Conservation (phyloP, 2,329 filamentous ascomycete genomes). For the Ascosphaera pollenicola region DNA sequence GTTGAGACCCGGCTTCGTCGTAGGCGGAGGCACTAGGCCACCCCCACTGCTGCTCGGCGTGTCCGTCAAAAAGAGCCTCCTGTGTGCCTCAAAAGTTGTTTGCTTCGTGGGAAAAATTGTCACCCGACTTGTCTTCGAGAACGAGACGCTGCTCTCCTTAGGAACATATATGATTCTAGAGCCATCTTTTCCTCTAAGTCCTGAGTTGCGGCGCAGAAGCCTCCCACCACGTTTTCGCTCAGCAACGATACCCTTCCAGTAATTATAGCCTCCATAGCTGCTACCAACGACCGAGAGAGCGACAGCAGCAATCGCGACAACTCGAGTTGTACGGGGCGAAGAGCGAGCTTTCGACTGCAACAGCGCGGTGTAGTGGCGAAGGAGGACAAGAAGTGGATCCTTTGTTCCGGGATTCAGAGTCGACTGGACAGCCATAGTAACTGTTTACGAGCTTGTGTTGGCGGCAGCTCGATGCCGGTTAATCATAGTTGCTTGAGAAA, state of each 20-base stretch:
- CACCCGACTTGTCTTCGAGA: constrained; percentile 58
- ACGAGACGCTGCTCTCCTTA: constrained; percentile 33
- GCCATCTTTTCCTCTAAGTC: constrained; percentile 81
- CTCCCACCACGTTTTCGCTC: constrained; percentile 68
- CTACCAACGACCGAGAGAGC: constrained; percentile 56
- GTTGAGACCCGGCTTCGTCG: constrained; percentile 86
- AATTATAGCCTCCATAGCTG: constrained; percentile 55
- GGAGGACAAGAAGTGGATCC: constrained; percentile 43
- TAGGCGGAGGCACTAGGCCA: constrained; percentile 55
- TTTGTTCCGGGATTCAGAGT: constrained; percentile 45
- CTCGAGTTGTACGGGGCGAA: constrained; percentile 47
- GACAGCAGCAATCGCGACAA: constrained; percentile 56
- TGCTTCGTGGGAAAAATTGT: constrained; percentile 76
- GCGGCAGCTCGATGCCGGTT: no score
- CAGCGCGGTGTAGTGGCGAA: constrained; percentile 26
- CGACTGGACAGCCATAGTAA: constrained; percentile 64
- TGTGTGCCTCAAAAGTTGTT: constrained; percentile 89
- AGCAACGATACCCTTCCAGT: constrained; percentile 49
- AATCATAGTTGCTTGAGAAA: background rate
- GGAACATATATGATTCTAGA: constrained; percentile 89
- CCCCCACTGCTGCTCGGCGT: constrained; percentile 55
- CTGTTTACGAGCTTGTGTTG: background rate
- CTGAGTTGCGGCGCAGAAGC: constrained; percentile 76
- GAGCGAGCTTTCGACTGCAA: constrained; percentile 31
- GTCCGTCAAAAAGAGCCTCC: constrained; percentile 64